A percentile compares a stretch with the other conserved stretches of the same genome.
phyloP scores from a whole-genome alignment of 805 yeast species.

The Wickerhamiella shivajii region DNA sequence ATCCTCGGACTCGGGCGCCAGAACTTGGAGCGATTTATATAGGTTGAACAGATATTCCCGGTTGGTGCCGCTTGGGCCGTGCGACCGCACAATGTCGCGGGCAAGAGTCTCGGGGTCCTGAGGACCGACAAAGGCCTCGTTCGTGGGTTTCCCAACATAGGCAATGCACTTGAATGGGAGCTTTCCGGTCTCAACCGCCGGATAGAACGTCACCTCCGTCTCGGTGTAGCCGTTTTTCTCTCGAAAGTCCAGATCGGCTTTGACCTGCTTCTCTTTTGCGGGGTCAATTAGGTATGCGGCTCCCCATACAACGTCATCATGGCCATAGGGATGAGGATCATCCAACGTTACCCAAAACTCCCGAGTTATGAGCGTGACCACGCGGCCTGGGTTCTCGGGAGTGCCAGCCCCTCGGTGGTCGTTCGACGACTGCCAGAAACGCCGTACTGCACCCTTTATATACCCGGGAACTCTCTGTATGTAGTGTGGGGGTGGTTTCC shows the following conservation, averaged over 20 bases:
- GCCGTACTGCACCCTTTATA: conserved; percentile 56
- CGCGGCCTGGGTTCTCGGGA: conserved; percentile 75
- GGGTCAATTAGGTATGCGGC: conserved; percentile 72
- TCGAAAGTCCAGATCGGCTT: conserved; percentile 57
- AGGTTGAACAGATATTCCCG: conserved; percentile 50
- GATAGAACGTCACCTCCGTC: conserved; percentile 49
- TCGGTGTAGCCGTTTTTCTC: conserved; percentile 82
- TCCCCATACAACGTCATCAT: conserved; percentile 43
- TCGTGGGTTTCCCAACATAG: conserved; percentile 72
- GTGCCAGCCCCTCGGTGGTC: conserved; percentile 70
- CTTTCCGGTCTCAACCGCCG: conserved; percentile 22
- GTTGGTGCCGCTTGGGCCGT: conserved; percentile 77
- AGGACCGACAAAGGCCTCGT: conserved; percentile 76
- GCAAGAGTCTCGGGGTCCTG: conserved; percentile 51
- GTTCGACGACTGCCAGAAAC: conserved; percentile 84
- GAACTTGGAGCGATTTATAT: conserved; percentile 32
- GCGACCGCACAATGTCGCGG: conserved; percentile 34
- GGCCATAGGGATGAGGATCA: conserved; percentile 27
- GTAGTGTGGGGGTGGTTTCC: conserved; percentile 75
- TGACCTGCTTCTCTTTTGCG: conserved; percentile 43
- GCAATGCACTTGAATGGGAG: conserved; percentile 40
- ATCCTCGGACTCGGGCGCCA: conserved; percentile 29
- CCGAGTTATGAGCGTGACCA: conserved; percentile 61
- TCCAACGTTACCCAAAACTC: conserved; percentile 35
- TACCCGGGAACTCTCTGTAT: conserved; percentile 54